phyloP scores from a whole-genome alignment of 805 yeast species.

The Ogataea salicorniae region DNA sequence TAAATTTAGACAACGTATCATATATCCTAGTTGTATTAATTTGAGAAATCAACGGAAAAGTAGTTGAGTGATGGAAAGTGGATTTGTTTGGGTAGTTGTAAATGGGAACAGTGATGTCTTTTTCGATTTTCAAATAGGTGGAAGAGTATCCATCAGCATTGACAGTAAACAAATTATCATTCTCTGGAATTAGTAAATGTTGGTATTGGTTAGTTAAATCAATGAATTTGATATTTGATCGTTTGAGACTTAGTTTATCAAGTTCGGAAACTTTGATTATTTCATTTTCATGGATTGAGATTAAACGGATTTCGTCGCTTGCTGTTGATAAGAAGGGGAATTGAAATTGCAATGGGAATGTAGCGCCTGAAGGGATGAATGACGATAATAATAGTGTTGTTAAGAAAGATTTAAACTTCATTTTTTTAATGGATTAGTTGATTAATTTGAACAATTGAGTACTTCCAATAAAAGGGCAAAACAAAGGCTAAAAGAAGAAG shows the following conservation, averaged over 20 bases:
- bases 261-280: constrained; percentile 27
- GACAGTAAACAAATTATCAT: neutral
- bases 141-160: neutral
- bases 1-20: constrained; percentile 8
- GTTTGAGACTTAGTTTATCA: constrained; percentile 31
- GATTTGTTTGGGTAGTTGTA: constrained; percentile 53
- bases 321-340: neutral
- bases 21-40: constrained; percentile 9
- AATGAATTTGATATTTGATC: constrained; percentile 34
- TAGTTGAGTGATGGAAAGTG: constrained; percentile 31
- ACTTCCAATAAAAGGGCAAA: too few relatives aligned
- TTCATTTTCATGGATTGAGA: constrained; percentile 8
- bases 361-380: neutral
- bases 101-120: constrained; percentile 2
- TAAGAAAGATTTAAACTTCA: too few relatives aligned
- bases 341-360: neutral
- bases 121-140: constrained; percentile 1
- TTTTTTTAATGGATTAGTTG: too few relatives aligned
- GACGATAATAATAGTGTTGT: too few relatives aligned
- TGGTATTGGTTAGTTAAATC: constrained; percentile 33
- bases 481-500: too few relatives aligned
- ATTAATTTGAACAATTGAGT: too few relatives aligned
- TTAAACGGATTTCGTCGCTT: neutral
- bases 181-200: neutral
- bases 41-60: constrained; percentile 23